Conservation (phyloP, 352 stramenopile genomes). For the Pythium inflatum region DNA sequence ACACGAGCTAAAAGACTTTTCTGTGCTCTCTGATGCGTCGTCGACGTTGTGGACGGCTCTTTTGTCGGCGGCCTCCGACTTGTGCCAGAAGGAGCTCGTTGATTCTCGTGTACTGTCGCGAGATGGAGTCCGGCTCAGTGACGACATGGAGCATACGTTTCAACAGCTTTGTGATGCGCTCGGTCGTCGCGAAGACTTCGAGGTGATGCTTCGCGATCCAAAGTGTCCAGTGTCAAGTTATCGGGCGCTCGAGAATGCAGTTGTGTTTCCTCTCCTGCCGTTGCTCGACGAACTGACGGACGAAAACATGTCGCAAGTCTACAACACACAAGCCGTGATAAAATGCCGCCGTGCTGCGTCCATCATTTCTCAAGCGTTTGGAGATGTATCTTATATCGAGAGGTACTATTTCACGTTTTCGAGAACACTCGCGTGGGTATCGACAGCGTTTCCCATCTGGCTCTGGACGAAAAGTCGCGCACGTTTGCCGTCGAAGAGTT, state of each 20-base stretch:
- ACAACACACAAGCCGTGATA: too few species aligned
- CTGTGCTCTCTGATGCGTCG: neutral
- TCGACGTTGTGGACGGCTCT: slow-evolving; percentile 1
- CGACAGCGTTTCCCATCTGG: neutral
- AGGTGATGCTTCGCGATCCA: too few species aligned
- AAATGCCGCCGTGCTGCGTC: neutral
- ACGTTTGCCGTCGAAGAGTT: neutral
- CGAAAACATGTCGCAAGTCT: too few species aligned
- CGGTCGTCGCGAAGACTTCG: neutral
- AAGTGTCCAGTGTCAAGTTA: too few species aligned
- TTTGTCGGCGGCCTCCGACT: neutral
- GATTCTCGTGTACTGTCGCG: slow-evolving; percentile 36
- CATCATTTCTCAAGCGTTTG: neutral
- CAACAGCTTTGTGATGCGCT: neutral
- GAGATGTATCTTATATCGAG: neutral
- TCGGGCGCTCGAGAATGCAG: too few species aligned
- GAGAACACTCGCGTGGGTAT: neutral
- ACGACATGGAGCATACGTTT: slow-evolving; percentile 32
- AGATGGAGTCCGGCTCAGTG: slow-evolving; percentile 37
- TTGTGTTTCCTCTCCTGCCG: neutral
- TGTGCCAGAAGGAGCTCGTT: slow-evolving; percentile 36
- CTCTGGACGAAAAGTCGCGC: neutral
- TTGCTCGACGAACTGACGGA: neutral
- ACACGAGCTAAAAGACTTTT: neutral
- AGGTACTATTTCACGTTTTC: neutral